A percentile compares a stretch with the other conserved stretches of the same genome.
These are phyloP conservation scores for Ajuga reptans DNA, from an alignment of 305 asterid genomes.

Conservation along the genomic window DNA sequence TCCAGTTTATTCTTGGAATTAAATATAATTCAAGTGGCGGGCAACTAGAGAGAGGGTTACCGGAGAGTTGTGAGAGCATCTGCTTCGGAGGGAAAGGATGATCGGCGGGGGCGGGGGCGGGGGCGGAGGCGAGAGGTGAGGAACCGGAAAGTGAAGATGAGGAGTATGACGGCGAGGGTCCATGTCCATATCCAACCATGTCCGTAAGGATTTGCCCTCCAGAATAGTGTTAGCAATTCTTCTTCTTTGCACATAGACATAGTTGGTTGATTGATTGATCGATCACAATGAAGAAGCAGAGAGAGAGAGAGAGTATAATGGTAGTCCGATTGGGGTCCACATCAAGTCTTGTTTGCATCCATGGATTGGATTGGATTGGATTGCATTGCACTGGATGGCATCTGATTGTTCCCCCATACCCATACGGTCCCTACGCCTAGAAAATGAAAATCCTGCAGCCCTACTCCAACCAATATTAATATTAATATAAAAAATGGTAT, in stretches of 20 bases:
- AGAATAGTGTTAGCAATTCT: slow-evolving; percentile 1
- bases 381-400: too few species aligned
- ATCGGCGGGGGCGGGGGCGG: slow-evolving; percentile 2
- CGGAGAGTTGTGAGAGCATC: slow-evolving; percentile 11
- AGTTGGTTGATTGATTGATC: not conserved
- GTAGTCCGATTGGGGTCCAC: not conserved
- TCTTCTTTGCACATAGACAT: slow-evolving; percentile 17
- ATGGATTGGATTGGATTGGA: not conserved
- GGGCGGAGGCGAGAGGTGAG: slow-evolving; percentile 27
- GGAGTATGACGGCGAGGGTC: slow-evolving; percentile 36
- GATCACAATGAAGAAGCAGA: slow-evolving; percentile 1
- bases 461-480: too few species aligned
- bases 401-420: too few species aligned
- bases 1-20: too few species aligned
- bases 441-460: not conserved
- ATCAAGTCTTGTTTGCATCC: not conserved
- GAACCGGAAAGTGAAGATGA: slow-evolving; percentile 29
- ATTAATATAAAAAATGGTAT: too few species aligned
- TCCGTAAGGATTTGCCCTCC: slow-evolving; percentile 24
- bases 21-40: not conserved
- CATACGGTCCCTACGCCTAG: not conserved
- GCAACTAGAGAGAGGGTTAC: not conserved
- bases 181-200: slow-evolving; percentile 30
- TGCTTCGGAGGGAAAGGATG: not conserved
- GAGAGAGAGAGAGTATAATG: not conserved